Base-by-base conservation (phyloP, 2,329 filamentous ascomycete species). In the Ophiostoma novo-ulmi region DNA sequence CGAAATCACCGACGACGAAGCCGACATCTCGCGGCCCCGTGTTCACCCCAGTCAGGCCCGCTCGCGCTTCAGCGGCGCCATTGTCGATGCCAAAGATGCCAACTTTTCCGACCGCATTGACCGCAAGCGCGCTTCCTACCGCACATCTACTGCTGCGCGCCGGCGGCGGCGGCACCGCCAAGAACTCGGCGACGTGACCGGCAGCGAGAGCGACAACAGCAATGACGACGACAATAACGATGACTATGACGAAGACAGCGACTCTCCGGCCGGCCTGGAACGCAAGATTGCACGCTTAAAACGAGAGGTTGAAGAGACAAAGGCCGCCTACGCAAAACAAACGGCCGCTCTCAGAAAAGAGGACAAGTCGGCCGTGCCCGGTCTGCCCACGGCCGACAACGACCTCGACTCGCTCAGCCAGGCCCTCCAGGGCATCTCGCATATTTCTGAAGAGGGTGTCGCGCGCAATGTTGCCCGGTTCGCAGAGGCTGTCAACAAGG, bases 51-150 rank as follows among this genome's bases (percentile, higher is more conserved):
- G 92, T 75, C 87, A 92, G 78, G 95, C 95, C 63, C 89, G 94
- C 71, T 88, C 87, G 41, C 88, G 89, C 63, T 99, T 99, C 78
- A 84, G 90, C 70, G 89, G 91, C 2, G 84, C 91, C 11, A 85
- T 87, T 58, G 88, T 97, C 41, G 91, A 97, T 77, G 89, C 93
- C 6, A 85, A 86, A 69, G 88, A 90, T 31, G 92, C 91, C 35
- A 92, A 97, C 79, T 95, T 97, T 79, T 97, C 94, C 2, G 94
- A 97, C 79, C 90, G 94, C 69, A 89, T 98, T 52, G 89, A 88
- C 72, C 88, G 88, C 66, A 94, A 94, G 79, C 87, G 92, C 73
- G 92, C 91, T 79, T 92, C 92, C 35, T 97, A 97, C 82, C 89
- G 88, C 75, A 89, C 89, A 48, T 89, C 90, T 7, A 91, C 85